Base-by-base conservation (phyloP, 208 protist species). In the Trypanosoma conorhini region DNA sequence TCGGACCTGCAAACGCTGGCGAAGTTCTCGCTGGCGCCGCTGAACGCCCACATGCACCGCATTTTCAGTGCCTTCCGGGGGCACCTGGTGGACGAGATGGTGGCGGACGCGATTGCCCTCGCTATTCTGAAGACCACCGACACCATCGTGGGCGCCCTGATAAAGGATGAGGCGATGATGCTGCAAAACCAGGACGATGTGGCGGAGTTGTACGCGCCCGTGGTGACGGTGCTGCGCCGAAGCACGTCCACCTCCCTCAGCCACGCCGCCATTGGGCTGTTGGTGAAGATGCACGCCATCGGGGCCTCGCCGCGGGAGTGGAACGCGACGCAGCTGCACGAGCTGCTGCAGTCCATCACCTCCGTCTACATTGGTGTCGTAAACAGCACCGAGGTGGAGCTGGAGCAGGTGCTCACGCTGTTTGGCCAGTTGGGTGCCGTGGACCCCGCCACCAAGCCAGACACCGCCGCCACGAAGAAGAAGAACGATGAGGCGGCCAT, bases 391-490 rank as follows among this genome's bases (percentile, higher is more conserved):
- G 71, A 81, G 12, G 73, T 82, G 50, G 89, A 93, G 80, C 76
- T 88, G 31, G 69, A 80, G 24, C 81, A 83, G 60, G 88, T 93
- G 57, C 81, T 97, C 15, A 94, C 85, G 35, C 83, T 97, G 21
- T 93, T 95, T 70, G 92, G 92, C 30, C 88, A 97, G 76, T 69
- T 97, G 26, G 92, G 92, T 42, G 92, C 92, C 22, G 79, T 97
- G 1, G 88, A 94, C 71, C 89, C 89, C 22, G 74, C 91, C 9
- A 82, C 79, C 22, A 83, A 92, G 70, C 76, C 73, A 54, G 76
- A 73, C 12, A 67, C 72, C 10, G 79, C 76, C 12, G 77, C 67
- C 24, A 67, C 62, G 7, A 82, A 81, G 63, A 89, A 91, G 56
- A 86, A 86, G 44, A 83, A 88, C 62, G 88, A 91, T 58, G 87